Percentiles rank a stretch among this genome's conserved stretches.
These are phyloP conservation scores for Capsella bursapastoris DNA, from an alignment of 345 rosid genomes.

Conservation along the genomic window DNA sequence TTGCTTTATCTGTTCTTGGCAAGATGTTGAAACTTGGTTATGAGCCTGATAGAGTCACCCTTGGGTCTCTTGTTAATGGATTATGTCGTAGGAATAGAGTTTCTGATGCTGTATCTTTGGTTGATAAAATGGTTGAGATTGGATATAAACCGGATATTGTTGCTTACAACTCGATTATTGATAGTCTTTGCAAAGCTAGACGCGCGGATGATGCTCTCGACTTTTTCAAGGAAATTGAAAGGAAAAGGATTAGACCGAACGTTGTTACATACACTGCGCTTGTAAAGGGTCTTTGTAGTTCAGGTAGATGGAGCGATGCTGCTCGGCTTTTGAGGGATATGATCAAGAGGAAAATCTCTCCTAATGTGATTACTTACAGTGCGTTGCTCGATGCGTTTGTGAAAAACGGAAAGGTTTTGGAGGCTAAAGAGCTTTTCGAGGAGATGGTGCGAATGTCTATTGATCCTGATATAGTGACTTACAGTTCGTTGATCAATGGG, in stretches of 20 bases:
- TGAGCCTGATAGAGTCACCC: slow-evolving; percentile 29
- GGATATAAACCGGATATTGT: slow-evolving; percentile 37
- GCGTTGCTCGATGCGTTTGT: slow-evolving; percentile 33
- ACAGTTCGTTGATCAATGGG: slow-evolving; percentile 33
- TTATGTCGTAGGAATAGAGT: slow-evolving; percentile 22
- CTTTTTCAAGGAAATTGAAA: slow-evolving; percentile 3
- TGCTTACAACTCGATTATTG: slow-evolving; percentile 26
- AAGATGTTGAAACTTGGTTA: slow-evolving; percentile 42
- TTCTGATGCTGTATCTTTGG: slow-evolving; percentile 29
- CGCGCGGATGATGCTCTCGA: slow-evolving; percentile 22
- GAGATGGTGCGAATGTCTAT: slow-evolving; percentile 32
- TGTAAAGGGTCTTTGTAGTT: slow-evolving; percentile 36
- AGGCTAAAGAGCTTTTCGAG: slow-evolving; percentile 34
- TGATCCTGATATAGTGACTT: slow-evolving; percentile 33
- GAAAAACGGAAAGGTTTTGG: slow-evolving; percentile 36
- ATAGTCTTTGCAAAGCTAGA: slow-evolving; percentile 30
- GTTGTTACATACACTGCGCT: slow-evolving; percentile 30
- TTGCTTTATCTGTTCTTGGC: slow-evolving; percentile 35
- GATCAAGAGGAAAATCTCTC: slow-evolving; percentile 26
- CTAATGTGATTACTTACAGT: slow-evolving; percentile 38
- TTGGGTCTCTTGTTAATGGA: slow-evolving; percentile 36
- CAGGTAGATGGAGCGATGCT: slow-evolving; percentile 33
- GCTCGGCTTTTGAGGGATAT: slow-evolving; percentile 29
- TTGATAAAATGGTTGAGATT: slow-evolving; percentile 28
- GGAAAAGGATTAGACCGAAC: slow-evolving; percentile 27